Evolutionary conservation across 805 yeast genomes (phyloP).

Genomic region (Teunomyces stri): DNA sequence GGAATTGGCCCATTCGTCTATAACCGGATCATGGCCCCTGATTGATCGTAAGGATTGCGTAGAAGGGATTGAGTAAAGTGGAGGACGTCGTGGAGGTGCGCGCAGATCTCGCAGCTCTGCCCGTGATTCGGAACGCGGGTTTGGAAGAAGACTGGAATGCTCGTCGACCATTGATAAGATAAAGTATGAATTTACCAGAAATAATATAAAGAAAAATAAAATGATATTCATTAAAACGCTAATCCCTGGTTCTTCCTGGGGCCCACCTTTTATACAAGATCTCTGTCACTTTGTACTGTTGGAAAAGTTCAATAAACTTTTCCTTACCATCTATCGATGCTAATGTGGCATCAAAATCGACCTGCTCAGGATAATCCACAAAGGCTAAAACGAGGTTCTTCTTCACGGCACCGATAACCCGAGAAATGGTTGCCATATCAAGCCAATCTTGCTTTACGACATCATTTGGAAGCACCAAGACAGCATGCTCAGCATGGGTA

Average conservation of each 20-base stretch:
- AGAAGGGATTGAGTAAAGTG: slow-evolving; percentile 27
- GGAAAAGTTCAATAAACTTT: slow-evolving; percentile 30
- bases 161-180: not conserved
- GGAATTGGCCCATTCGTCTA: slow-evolving; percentile 10
- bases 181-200: not conserved
- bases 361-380: slow-evolving; percentile 54
- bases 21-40: slow-evolving; percentile 14
- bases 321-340: slow-evolving; percentile 14
- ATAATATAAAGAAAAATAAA: not conserved
- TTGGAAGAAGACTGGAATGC: not conserved
- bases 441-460: slow-evolving; percentile 51
- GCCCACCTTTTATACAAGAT: slow-evolving; percentile 78
- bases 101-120: not conserved
- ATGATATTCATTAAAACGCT: slow-evolving; percentile 5
- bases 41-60: slow-evolving; percentile 16
- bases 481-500: slow-evolving; percentile 86
- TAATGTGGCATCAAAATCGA: slow-evolving; percentile 22
- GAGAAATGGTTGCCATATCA: slow-evolving; percentile 55
- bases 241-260: slow-evolving; percentile 81
- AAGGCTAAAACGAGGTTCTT: slow-evolving; percentile 71
- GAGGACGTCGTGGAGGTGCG: slow-evolving; percentile 17
- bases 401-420: slow-evolving; percentile 86
- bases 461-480: slow-evolving; percentile 47
- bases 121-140: not conserved
- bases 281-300: slow-evolving; percentile 56